Evolutionary conservation across 352 stramenopile genomes (phyloP), one percentile per base, ranked within the genome.

Genomic region (Globisporangium ultimum): DNA sequence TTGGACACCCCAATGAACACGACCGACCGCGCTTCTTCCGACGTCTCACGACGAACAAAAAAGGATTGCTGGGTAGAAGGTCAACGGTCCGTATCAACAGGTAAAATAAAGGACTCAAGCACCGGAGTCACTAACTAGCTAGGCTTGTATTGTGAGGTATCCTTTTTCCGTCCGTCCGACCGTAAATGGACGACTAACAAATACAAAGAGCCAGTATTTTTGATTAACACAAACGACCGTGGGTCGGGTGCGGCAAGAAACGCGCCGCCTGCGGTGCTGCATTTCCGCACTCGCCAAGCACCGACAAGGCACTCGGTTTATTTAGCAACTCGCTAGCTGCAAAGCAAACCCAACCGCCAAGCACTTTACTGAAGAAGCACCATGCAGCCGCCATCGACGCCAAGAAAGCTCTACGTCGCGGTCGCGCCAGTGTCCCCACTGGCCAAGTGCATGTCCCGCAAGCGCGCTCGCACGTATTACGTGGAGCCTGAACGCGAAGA

Each of bases 361-460:
- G 24, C 2, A 5, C 24, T 32, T 5, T 5, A 32, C 2, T 5
- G 5, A 32, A 32, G 5, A 32, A 32, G 24, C 24, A 32, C 2
- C 24, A 32, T 32, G 24, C 24, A 32, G 24, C 24, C 24, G 24
- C 24, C 24, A 32, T 32, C 24, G 24, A 32, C 24, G 24, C 24
- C 24, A 32, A 2, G 24, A 32, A 32, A 53, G 22, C 20, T 53
- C 21, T 28, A 21, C 48, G 21, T 28, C 48, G 6, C 22, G 13
- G 17, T 70, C 15, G 21, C 55, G 0, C 60, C 64, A 1, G 2
- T 71, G 48, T 45, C 38, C 40, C 64, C 64, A 2, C 41, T 63
- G 47, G 32, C 41, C 41, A 72, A 72, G 40, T 60, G 48, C 49
- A 57, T 58, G 7, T 66, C 20, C 13, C 55, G 43, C 52, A 72